phyloP scores from a whole-genome alignment of 495 filamentous ascomycete genomes.

The Penicillium alfredii region DNA sequence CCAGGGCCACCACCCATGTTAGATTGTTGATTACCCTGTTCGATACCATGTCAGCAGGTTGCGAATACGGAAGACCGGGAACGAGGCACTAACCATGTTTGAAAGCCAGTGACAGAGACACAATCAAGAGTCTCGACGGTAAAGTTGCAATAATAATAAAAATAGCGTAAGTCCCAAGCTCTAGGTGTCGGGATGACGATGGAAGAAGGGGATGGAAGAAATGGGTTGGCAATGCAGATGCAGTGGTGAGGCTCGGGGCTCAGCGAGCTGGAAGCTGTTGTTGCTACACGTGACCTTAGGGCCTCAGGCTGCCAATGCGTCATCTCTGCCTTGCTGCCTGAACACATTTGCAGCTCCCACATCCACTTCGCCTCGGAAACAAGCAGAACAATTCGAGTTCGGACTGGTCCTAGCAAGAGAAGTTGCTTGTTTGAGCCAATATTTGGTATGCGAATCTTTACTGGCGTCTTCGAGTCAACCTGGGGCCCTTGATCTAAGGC shows the following conservation, averaged over 20 bases:
- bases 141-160: slow-evolving; percentile 1
- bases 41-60: slow-evolving; percentile 20
- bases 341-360: slow-evolving; percentile 2
- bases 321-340: slow-evolving; percentile 21
- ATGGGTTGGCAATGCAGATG: slow-evolving; percentile 17
- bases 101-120: slow-evolving; percentile 16
- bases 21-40: slow-evolving; percentile 72
- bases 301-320: slow-evolving; percentile 21
- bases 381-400: no score
- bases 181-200: slow-evolving; percentile 2
- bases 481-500: background rate
- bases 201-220: slow-evolving; percentile 10
- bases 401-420: no score
- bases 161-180: background rate
- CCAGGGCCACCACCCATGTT: slow-evolving; percentile 68
- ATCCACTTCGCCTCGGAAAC: background rate
- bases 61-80: slow-evolving; percentile 6
- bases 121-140: slow-evolving; percentile 10
- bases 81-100: slow-evolving; percentile 32
- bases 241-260: slow-evolving; percentile 14
- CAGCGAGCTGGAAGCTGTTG: slow-evolving; percentile 28
- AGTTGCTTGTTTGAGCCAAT: no score
- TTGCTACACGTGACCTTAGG: slow-evolving; percentile 17
- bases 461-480: no score
- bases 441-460: no score